Evolutionary conservation across 306 rosid genomes (phyloP), one percentile per base, ranked within the genome.

Genomic region (Inga laurina): DNA sequence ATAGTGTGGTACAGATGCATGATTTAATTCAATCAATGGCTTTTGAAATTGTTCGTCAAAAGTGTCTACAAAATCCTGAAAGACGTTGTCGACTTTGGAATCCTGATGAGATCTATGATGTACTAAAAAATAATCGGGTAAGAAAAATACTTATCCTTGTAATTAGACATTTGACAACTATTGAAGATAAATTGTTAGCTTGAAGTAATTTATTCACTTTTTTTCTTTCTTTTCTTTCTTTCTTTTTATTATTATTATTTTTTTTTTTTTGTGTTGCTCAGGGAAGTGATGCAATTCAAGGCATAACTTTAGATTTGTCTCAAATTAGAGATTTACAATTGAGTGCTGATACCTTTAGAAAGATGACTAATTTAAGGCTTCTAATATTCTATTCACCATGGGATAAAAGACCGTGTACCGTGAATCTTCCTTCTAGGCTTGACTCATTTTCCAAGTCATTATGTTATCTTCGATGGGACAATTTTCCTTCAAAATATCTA

Each of bases 1-100:
- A 37, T 37, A 2, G 0, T 43, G 1, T 0, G 2, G 74, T 69
- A 49, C 2, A 22, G 12, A 79, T 85, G 88, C 88, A 85, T 61
- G 87, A 77, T 37, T 51, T 80, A 57, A 21, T 88, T 18, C 83
- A 83, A 34, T 2, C 62, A 68, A 39, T 80, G 79, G 88, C 75
- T 7, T n/a, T 14, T 2, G 43, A 34, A 0, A 83, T 84, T 46
- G 62, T 79, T 78, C 79, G 52, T 8, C 52, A 39, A 52, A 19
- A 74, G 15, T 21, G 22, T 18, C 2, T 12, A 0, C 8, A 45
- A 44, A 34, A 76, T 12, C 65, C 65, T 19, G 41, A 43, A 39
- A 9, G 18, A n/a, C 41, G 45, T 0, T 73, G 44, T 27, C 52
- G 81, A 39, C 41, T 79, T n/a, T 39, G 54, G 44, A 48, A 65